Evolutionary conservation across 768 basidiomycete species (phyloP).

Genomic region (Pulveroboletus sp.): DNA sequence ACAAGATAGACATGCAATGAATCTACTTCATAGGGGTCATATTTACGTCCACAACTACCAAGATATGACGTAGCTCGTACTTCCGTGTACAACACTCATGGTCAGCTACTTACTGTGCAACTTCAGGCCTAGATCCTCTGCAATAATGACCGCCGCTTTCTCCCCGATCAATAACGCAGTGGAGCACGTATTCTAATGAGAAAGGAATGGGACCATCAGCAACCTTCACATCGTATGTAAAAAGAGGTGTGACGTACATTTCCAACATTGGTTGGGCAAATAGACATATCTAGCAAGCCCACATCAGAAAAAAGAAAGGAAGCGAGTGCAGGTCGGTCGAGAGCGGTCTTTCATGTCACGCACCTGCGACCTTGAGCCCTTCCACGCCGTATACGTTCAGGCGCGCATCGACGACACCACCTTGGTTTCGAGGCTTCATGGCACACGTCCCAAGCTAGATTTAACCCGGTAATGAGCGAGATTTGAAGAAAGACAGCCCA

Average conservation of each 20-base stretch:
- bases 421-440: slow-evolving; percentile 56
- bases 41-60: too few relatives aligned
- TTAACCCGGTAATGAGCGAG: neutral
- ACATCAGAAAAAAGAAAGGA: too few relatives aligned
- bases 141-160: slow-evolving; percentile 58
- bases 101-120: too few relatives aligned
- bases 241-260: slow-evolving; percentile 9
- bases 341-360: neutral
- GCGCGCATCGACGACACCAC: slow-evolving; percentile 58
- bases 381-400: slow-evolving; percentile 60
- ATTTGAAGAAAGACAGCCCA: too few relatives aligned
- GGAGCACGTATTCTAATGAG: slow-evolving; percentile 37
- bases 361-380: slow-evolving; percentile 58
- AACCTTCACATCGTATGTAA: neutral
- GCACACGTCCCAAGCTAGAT: slow-evolving; percentile 59
- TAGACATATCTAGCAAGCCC: slow-evolving; percentile 24
- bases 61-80: too few relatives aligned
- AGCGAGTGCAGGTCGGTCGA: too few relatives aligned
- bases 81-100: too few relatives aligned
- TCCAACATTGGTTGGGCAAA: slow-evolving; percentile 26
- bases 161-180: slow-evolving; percentile 48
- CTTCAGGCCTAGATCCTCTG: slow-evolving; percentile 38
- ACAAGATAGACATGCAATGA: too few relatives aligned
- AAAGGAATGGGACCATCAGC: neutral
- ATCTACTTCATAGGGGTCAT: too few relatives aligned